Base-by-base conservation (phyloP, 805 yeast species). In the Candida ipomoeae region DNA sequence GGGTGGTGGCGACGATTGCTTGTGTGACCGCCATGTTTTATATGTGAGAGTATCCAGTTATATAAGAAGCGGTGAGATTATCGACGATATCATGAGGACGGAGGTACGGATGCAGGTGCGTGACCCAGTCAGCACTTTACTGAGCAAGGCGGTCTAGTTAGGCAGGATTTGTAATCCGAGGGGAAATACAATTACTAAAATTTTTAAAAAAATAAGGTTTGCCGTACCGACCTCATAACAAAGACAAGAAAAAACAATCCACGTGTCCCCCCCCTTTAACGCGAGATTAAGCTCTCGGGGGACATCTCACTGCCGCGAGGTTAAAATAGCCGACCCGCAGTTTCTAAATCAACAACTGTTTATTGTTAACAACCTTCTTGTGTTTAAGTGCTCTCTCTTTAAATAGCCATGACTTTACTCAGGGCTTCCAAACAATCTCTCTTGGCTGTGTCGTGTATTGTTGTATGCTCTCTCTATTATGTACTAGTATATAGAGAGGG, bases 1-100 rank as follows among this genome's bases (percentile, higher is more conserved):
- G 59, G 31, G 75, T 54, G 49, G 69, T 61, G 47, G 63, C 56
- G 18, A 66, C 63, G 50, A 73, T 68, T 35, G 62, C 60, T 41
- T 52, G 53, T 46, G 62, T 54, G 40, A 56, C 55, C 29, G 55
- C 59, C 62, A 58, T 58, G 41, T 49, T 49, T 21, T 40, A 20
- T 35, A 33, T 33, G 36, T 37, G 21, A 29, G 26, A 29, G 46
- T 37, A 15, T 18, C 14, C n/a, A 35, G 33, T 11, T 26, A 26
- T 10, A 15, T 37, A 15, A 15, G 37, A 15, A 26, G 15, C 31
- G 29, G 46, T 39, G 54, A 52, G 48, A 50, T 44, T 44, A 46
- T 54, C 55, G 55, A 52, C 55, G 48, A 48, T 37, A 17, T 39
- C 38, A 23, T 18, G 20, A 17, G 20, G 29, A 6, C 21, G 46